Conservation (phyloP, 1,139 yeast species). For the Tardiomyces depauwii region DNA sequence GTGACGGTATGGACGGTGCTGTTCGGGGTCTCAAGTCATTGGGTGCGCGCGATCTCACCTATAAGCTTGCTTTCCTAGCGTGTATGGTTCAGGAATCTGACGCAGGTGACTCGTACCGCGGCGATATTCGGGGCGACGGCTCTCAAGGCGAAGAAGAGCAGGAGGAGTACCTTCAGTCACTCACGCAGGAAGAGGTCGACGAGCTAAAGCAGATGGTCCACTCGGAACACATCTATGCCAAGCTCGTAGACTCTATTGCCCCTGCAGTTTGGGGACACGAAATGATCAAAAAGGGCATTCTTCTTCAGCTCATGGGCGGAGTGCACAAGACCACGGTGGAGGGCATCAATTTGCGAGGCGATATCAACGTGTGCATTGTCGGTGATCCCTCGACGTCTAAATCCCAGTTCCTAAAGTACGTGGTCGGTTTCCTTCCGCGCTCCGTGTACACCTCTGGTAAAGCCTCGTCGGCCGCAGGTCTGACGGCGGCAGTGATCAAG, state of each 20-base stretch:
- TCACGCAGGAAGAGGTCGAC: slow-evolving; percentile 72
- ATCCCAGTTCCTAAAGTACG: slow-evolving; percentile 91
- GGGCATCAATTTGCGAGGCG: slow-evolving; percentile 94
- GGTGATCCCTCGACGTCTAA: slow-evolving; percentile 99
- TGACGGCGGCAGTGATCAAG: slow-evolving; percentile 95
- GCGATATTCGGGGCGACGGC: slow-evolving; percentile 29
- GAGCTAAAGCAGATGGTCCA: slow-evolving; percentile 88
- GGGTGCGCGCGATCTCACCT: slow-evolving; percentile 92
- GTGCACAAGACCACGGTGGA: slow-evolving; percentile 92
- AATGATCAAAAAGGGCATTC: slow-evolving; percentile 81
- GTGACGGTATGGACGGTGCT: slow-evolving; percentile 73
- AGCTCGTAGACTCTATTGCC: slow-evolving; percentile 80
- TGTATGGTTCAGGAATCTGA: slow-evolving; percentile 62
- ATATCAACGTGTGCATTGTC: slow-evolving; percentile 89
- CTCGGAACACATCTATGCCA: slow-evolving; percentile 75
- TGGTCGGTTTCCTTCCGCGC: slow-evolving; percentile 83
- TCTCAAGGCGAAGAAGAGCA: slow-evolving; percentile 45
- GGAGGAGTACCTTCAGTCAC: slow-evolving; percentile 65
- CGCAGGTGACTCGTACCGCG: slow-evolving; percentile 13
- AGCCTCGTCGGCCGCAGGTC: slow-evolving; percentile 98
- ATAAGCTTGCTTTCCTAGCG: slow-evolving; percentile 83
- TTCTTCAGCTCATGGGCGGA: slow-evolving; percentile 86
- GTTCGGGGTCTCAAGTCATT: slow-evolving; percentile 75
- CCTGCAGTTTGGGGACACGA: slow-evolving; percentile 98
- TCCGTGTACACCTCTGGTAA: slow-evolving; percentile 97